These are phyloP conservation scores for Sugiyamaella xylanicola DNA, from an alignment of 1,139 yeast species.

Conservation along the genomic window DNA sequence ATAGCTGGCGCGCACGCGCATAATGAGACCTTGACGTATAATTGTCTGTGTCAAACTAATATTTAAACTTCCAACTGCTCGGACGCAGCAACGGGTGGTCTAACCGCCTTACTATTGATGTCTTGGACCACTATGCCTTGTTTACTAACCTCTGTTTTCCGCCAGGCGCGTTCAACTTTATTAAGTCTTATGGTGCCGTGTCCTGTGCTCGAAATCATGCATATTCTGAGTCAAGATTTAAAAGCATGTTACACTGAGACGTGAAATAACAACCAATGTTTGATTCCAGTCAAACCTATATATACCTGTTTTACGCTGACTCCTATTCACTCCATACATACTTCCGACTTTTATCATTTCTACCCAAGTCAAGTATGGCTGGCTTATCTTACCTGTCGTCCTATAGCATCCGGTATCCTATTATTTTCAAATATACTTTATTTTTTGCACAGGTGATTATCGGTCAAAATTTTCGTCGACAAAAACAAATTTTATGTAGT, in stretches of 20 bases:
- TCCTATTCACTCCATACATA: too few relatives aligned
- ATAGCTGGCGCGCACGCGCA: neutral
- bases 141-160: neutral
- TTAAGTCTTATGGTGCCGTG: neutral
- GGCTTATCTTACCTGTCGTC: too few relatives aligned
- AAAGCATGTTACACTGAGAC: neutral
- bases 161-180: neutral
- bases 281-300: neutral
- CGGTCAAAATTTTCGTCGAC: neutral
- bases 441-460: neutral
- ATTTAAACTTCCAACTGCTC: neutral
- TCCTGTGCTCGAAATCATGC: neutral
- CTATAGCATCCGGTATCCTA: neutral
- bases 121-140: neutral
- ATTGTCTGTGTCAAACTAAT: neutral
- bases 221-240: neutral
- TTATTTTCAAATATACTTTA: neutral
- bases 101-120: neutral
- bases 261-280: neutral
- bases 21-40: neutral
- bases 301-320: neutral
- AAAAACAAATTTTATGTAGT: neutral
- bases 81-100: neutral
- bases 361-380: too few relatives aligned
- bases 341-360: neutral